Percentiles rank a stretch among this genome's conserved stretches.
Conservation (phyloP, 2,329 filamentous ascomycete species). For the Talaromyces sp. region DNA sequence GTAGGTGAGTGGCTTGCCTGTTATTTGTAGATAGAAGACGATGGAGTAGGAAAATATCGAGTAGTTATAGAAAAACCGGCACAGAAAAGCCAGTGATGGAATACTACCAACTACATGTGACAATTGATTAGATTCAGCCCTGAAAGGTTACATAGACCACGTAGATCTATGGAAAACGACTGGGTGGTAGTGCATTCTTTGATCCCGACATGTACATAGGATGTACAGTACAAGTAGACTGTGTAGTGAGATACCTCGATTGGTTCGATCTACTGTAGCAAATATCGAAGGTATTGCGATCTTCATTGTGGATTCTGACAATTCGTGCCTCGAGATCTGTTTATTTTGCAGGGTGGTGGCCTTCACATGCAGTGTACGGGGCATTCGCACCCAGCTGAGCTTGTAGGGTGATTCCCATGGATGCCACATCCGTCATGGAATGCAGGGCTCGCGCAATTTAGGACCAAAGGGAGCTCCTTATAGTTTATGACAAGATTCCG, state of each 20-base stretch:
- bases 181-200: background rate
- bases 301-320: background rate
- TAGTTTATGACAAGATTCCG: conserved; percentile 19
- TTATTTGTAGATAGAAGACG: too few relatives aligned
- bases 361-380: background rate
- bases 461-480: conserved; percentile 13
- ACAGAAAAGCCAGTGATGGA: background rate
- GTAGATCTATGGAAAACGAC: background rate
- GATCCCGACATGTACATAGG: background rate
- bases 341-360: background rate
- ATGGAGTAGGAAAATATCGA: background rate
- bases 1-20: too few relatives aligned
- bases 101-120: too few relatives aligned
- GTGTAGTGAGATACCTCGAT: too few relatives aligned
- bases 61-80: background rate
- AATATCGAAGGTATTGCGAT: background rate
- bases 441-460: conserved; percentile 16
- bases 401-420: conserved; percentile 11
- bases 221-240: too few relatives aligned
- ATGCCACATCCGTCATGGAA: conserved; percentile 21
- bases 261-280: too few relatives aligned
- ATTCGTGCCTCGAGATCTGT: background rate
- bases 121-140: background rate
- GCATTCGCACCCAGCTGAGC: background rate
- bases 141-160: background rate